These are phyloP conservation scores for Calonectria pauciramosa DNA, from an alignment of 2,329 filamentous ascomycete species.

Conservation along the genomic window DNA sequence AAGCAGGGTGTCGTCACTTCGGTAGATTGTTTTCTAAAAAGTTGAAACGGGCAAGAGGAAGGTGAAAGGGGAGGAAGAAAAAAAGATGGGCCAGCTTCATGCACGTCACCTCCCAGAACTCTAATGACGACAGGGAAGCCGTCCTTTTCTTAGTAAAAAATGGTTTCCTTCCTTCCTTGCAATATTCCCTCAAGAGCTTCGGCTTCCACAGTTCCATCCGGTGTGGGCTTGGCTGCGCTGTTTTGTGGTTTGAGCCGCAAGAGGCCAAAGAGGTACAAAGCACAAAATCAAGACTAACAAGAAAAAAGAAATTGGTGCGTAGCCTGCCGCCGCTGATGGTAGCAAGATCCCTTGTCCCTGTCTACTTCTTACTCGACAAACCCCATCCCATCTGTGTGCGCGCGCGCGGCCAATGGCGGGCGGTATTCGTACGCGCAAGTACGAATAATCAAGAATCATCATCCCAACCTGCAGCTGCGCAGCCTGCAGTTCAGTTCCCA, in stretches of 20 bases:
- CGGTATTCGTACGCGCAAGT: slow-evolving; percentile 11
- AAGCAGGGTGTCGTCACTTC: slow-evolving; percentile 14
- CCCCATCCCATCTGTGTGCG: background rate
- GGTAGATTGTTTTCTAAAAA: background rate
- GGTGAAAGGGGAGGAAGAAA: background rate
- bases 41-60: background rate
- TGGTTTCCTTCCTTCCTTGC: background rate
- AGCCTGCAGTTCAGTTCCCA: background rate
- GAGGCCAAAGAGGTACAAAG: background rate
- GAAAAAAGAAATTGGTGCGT: slow-evolving; percentile 1
- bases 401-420: background rate
- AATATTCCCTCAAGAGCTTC: background rate
- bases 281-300: background rate
- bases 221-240: slow-evolving; percentile 7
- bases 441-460: slow-evolving; percentile 12
- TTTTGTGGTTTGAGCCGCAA: slow-evolving; percentile 11
- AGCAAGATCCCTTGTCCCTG: slow-evolving; percentile 2
- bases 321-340: slow-evolving; percentile 6
- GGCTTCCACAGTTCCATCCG: background rate
- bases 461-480: background rate
- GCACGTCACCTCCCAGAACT: background rate
- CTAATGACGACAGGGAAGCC: background rate
- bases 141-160: background rate
- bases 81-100: slow-evolving; percentile 4
- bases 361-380: background rate